Percentiles rank a stretch among this genome's conserved stretches.
phyloP scores from a whole-genome alignment of 2,329 filamentous ascomycete genomes.

The Penicillium sp. region DNA sequence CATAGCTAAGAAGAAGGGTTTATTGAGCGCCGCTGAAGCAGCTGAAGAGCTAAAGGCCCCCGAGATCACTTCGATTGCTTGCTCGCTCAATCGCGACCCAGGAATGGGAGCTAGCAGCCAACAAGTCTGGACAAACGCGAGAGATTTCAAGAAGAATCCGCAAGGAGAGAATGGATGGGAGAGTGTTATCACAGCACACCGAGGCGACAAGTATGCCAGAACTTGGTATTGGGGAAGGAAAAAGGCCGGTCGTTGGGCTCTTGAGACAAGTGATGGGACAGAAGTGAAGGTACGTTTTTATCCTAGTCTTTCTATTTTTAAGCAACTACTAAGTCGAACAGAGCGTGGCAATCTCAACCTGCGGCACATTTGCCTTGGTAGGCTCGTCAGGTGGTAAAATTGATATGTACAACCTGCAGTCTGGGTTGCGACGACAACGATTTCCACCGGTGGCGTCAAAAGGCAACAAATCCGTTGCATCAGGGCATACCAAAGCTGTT shows the following conservation, averaged over 20 bases:
- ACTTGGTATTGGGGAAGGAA: constrained; percentile 99
- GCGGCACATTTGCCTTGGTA: constrained; percentile 88
- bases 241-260: constrained; percentile 86
- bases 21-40: constrained; percentile 14
- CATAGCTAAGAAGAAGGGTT: constrained; percentile 70
- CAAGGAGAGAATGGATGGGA: constrained; percentile 90
- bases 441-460: constrained; percentile 76
- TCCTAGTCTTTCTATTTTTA: neutral
- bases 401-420: constrained; percentile 96
- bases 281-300: constrained; percentile 56
- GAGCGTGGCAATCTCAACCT: constrained; percentile 83
- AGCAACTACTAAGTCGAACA: constrained; percentile 34
- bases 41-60: constrained; percentile 69
- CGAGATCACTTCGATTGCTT: constrained; percentile 86
- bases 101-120: constrained; percentile 83
- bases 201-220: constrained; percentile 74
- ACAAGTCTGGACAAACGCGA: constrained; percentile 77
- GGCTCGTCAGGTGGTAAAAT: constrained; percentile 79
- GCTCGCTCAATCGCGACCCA: constrained; percentile 88
- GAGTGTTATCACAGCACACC: constrained; percentile 90
- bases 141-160: constrained; percentile 63
- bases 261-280: constrained; percentile 78
- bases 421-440: constrained; percentile 78
- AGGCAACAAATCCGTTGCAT: constrained; percentile 26
- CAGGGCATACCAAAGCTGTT: constrained; percentile 69